Percentiles rank a stretch among this genome's conserved stretches.
phyloP scores from a whole-genome alignment of 2,329 filamentous ascomycete species.

The Xylariaceae sp. region DNA sequence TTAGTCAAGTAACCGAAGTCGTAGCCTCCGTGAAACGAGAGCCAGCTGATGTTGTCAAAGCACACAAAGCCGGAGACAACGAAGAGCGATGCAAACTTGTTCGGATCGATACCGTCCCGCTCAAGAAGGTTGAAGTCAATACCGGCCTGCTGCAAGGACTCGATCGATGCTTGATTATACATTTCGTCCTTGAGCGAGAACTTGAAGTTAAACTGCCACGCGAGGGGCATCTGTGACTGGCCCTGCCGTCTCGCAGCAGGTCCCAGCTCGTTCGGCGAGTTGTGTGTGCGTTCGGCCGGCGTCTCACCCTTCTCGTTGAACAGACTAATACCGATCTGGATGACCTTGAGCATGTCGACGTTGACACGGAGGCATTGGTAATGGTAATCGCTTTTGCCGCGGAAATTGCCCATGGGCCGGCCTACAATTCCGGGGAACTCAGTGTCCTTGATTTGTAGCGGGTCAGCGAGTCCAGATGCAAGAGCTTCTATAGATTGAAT shows the following conservation, averaged over 20 bases:
- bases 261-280: conserved; percentile 38
- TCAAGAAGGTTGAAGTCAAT: conserved; percentile 84
- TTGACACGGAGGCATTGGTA: conserved; percentile 97
- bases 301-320: conserved; percentile 89
- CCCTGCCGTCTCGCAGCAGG: conserved; percentile 37
- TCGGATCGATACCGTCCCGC: conserved; percentile 83
- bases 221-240: conserved; percentile 65
- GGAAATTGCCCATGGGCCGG: conserved; percentile 88
- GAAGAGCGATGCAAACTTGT: conserved; percentile 81
- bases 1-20: conserved; percentile 98
- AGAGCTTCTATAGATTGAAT: conserved; percentile 7
- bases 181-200: conserved; percentile 94
- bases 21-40: conserved; percentile 96
- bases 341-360: conserved; percentile 94
- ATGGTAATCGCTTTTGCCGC: conserved; percentile 94
- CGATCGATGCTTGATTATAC: conserved; percentile 94
- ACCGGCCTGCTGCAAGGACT: conserved; percentile 84
- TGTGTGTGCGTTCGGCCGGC: conserved; percentile 62
- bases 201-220: conserved; percentile 99
- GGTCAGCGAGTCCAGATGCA: conserved; percentile 20
- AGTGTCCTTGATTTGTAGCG: conserved; percentile 62
- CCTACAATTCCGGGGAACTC: conserved; percentile 98
- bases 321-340: conserved; percentile 90
- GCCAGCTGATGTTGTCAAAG: conserved; percentile 85
- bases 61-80: conserved; percentile 90